A percentile compares a stretch with the other conserved stretches of the same genome.
These are phyloP conservation scores for Cryptococcus sp. DNA, from an alignment of 1,284 basidiomycete species.

Conservation along the genomic window DNA sequence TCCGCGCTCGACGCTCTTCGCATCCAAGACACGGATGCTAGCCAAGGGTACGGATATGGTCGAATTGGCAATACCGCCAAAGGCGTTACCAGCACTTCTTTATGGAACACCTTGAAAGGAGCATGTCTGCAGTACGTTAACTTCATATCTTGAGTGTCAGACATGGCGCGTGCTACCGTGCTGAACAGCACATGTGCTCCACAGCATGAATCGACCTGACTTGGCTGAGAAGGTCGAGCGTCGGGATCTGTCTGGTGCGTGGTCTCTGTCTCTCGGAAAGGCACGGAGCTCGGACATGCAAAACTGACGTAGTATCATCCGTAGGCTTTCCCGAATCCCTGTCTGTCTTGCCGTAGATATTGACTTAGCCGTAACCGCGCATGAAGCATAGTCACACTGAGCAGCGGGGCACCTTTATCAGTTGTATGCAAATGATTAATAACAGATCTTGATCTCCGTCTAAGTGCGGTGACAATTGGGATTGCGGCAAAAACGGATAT, in stretches of 20 bases:
- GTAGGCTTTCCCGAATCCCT: no score
- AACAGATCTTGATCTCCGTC: no score
- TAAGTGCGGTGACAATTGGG: no score
- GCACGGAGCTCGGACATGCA: no score
- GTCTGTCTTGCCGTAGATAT: no score
- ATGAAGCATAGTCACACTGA: no score
- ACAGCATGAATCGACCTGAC: slow-evolving; percentile 65
- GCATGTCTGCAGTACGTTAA: slow-evolving; percentile 64
- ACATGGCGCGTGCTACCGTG: neutral
- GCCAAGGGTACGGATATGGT: slow-evolving; percentile 57
- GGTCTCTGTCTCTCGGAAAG: no score
- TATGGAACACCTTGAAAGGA: slow-evolving; percentile 84
- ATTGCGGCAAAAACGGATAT: no score
- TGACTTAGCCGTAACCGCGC: no score
- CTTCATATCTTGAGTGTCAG: neutral
- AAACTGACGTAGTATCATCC: no score
- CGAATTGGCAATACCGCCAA: slow-evolving; percentile 55
- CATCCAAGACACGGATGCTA: slow-evolving; percentile 76
- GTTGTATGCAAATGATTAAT: no score
- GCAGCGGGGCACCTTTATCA: no score
- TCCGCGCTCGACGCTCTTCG: slow-evolving; percentile 82
- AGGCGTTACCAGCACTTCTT: slow-evolving; percentile 69
- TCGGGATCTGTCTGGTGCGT: slow-evolving; percentile 68
- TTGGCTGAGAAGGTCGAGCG: slow-evolving; percentile 69
- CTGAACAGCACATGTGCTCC: slow-evolving; percentile 2